Conservation (phyloP, 495 filamentous ascomycete species). For the Delitschia confertaspora region DNA sequence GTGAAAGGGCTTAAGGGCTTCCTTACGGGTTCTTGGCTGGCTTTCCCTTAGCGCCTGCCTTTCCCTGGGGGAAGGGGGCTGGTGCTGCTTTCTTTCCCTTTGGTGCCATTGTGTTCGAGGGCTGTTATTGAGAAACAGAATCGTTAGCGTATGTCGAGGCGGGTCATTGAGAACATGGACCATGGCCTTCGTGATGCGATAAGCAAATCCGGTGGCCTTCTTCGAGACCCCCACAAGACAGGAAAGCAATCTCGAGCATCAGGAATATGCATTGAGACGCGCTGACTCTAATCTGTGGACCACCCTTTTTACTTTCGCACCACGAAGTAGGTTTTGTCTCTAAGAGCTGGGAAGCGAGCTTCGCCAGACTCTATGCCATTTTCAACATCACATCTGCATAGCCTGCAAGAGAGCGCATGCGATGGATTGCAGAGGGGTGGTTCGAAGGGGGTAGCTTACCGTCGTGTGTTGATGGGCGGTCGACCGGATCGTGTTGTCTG, state of each 20-base stretch:
- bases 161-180: no score
- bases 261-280: no score
- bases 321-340: no score
- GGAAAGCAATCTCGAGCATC: no score
- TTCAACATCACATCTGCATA: slow-evolving; percentile 57
- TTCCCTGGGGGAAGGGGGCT: slow-evolving; percentile 89
- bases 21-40: slow-evolving; percentile 85
- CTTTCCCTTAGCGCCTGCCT: slow-evolving; percentile 85
- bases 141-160: slow-evolving; percentile 69
- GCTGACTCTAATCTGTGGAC: no score
- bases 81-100: slow-evolving; percentile 73
- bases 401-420: no score
- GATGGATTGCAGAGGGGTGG: no score
- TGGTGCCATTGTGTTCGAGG: slow-evolving; percentile 56
- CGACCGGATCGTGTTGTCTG: slow-evolving; percentile 1
- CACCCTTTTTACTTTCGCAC: no score
- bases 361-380: slow-evolving; percentile 62
- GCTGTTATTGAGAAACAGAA: slow-evolving; percentile 99
- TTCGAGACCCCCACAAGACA: no score
- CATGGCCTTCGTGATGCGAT: no score
- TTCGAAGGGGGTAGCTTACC: slow-evolving; percentile 11
- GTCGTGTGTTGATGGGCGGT: slow-evolving; percentile 2
- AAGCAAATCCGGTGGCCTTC: no score
- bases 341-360: slow-evolving; percentile 54
- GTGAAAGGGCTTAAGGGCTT: no score